Evolutionary conservation across 129 eudicot genomes (phyloP).

Genomic region (Scalesia atractyloides): DNA sequence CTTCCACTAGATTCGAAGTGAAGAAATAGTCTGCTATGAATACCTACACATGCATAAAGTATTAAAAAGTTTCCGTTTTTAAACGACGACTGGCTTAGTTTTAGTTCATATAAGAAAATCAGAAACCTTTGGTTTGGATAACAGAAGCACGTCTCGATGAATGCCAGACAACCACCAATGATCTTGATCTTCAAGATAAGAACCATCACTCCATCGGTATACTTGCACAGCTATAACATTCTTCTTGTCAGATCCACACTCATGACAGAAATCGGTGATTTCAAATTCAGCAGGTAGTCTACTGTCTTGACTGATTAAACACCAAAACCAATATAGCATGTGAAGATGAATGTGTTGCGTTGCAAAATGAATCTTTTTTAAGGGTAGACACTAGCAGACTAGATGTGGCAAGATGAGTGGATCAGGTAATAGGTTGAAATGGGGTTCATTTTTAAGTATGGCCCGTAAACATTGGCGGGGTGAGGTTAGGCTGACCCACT

Average conservation of each 20-base stretch:
- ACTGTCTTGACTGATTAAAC: constrained; percentile 83
- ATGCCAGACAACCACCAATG: constrained; percentile 99
- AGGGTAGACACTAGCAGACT: not conserved
- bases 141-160: constrained; percentile 92
- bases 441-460: not conserved
- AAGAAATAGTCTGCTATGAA: constrained; percentile 91
- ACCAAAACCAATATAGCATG: constrained; percentile 22
- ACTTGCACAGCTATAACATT: constrained; percentile 92
- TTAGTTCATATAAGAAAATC: constrained; percentile 5
- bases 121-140: constrained; percentile 88
- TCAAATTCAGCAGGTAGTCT: constrained; percentile 98
- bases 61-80: not conserved
- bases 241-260: constrained; percentile 69
- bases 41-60: constrained; percentile 49
- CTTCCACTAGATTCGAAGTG: constrained; percentile 58
- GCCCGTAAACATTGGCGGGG: not conserved
- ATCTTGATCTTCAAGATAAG: constrained; percentile 99
- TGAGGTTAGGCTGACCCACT: not conserved
- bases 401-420: not conserved
- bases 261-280: constrained; percentile 73
- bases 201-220: constrained; percentile 93
- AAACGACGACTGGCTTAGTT: not conserved
- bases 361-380: not conserved
- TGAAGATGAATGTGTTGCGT: constrained; percentile 14
- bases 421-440: not conserved